Evolutionary conservation across 768 basidiomycete genomes (phyloP).

Genomic region (Boletus tomentosulus): DNA sequence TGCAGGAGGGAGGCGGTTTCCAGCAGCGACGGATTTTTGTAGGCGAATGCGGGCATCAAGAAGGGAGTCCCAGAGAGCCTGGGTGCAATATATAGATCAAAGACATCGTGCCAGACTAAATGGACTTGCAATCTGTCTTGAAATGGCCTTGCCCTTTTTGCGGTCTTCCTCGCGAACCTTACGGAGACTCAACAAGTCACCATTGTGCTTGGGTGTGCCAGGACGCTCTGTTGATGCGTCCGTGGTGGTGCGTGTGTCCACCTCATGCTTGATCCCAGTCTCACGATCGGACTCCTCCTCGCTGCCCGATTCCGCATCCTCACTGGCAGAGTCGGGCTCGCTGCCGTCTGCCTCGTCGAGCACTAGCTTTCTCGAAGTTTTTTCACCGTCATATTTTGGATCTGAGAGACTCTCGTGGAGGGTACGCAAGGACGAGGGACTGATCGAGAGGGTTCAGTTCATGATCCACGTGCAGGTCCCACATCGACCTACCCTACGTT

Average conservation of each 20-base stretch:
- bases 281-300: conserved; percentile 13
- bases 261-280: conserved; percentile 9
- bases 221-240: conserved; percentile 14
- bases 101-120: conserved; percentile 9
- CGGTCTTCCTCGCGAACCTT: conserved; percentile 64
- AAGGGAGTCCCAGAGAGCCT: conserved; percentile 84
- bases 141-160: conserved; percentile 80
- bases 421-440: conserved; percentile 67
- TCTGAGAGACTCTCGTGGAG: conserved; percentile 62
- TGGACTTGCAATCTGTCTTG: conserved; percentile 70
- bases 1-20: conserved; percentile 65
- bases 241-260: conserved; percentile 2
- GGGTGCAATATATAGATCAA: conserved; percentile 5
- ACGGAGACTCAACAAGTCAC: conserved; percentile 50
- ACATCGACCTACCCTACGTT: conserved; percentile 67
- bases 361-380: conserved; percentile 56
- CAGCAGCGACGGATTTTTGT: conserved; percentile 70
- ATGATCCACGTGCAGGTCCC: background rate
- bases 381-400: conserved; percentile 75
- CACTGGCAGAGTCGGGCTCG: conserved; percentile 5
- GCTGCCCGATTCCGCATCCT: conserved; percentile 20
- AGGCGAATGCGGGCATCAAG: conserved; percentile 89
- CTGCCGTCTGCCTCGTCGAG: conserved; percentile 33
- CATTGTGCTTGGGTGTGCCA: conserved; percentile 10
- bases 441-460: conserved; percentile 27